These are phyloP conservation scores for Cladosporium colombiae DNA, from an alignment of 2,329 filamentous ascomycete species.

Conservation along the genomic window DNA sequence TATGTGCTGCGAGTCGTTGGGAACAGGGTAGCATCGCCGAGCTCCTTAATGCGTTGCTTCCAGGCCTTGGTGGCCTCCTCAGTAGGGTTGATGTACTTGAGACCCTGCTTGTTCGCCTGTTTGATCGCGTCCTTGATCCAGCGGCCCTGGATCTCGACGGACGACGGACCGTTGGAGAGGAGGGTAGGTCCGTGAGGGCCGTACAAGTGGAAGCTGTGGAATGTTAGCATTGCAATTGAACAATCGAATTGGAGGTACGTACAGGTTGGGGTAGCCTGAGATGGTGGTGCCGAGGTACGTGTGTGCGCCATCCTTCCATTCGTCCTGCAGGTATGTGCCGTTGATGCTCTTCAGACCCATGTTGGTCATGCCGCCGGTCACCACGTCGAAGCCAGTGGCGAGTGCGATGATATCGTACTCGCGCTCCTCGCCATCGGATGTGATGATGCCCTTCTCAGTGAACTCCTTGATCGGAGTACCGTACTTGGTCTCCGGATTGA, in stretches of 20 bases:
- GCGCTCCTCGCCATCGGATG: constrained; percentile 33
- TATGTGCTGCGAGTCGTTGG: constrained; percentile 35
- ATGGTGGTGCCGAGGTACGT: constrained; percentile 48
- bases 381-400: constrained; percentile 50
- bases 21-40: constrained; percentile 32
- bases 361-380: constrained; percentile 50
- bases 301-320: constrained; percentile 47
- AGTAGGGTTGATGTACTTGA: constrained; percentile 36
- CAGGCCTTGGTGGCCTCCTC: constrained; percentile 33
- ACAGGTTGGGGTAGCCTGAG: constrained; percentile 46
- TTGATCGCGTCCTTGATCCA: constrained; percentile 39
- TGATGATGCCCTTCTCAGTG: constrained; percentile 47
- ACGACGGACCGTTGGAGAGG: constrained; percentile 46
- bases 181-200: constrained; percentile 48
- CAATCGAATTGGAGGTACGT: constrained; percentile 24
- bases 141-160: constrained; percentile 45
- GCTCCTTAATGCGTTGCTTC: constrained; percentile 34
- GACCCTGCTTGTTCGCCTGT: constrained; percentile 27
- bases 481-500: constrained; percentile 35
- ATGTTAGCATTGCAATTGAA: neutral
- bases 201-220: constrained; percentile 34
- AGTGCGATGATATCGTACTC: constrained; percentile 51
- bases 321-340: constrained; percentile 36
- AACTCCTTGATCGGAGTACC: constrained; percentile 44
- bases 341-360: constrained; percentile 45